A percentile compares a stretch with the other conserved stretches of the same genome.
Conservation (phyloP, 108 stramenopile genomes). For the Fistulifera solaris region DNA sequence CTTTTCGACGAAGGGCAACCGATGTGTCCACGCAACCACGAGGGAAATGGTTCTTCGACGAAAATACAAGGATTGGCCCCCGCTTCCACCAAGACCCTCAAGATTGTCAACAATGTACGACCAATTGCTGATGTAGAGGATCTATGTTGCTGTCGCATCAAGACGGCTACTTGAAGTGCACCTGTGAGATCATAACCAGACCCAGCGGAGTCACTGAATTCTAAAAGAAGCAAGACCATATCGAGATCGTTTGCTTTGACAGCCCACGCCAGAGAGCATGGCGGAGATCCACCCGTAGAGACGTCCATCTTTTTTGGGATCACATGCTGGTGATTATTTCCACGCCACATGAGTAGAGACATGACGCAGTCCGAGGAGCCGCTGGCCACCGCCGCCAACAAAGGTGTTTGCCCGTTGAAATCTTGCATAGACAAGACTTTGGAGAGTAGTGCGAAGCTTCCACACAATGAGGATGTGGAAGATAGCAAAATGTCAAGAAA, state of each 20-base stretch:
- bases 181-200: conserved; percentile 19
- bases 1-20: conserved; percentile 5
- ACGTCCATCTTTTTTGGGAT: background rate
- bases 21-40: background rate
- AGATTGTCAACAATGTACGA: conserved; percentile 3
- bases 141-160: background rate
- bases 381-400: conserved; percentile 48
- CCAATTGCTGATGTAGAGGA: background rate
- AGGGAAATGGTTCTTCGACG: background rate
- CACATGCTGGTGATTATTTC: conserved; percentile 20
- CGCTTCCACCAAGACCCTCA: conserved; percentile 20
- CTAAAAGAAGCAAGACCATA: conserved; percentile 51
- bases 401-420: conserved; percentile 28
- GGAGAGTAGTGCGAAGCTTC: conserved; percentile 18
- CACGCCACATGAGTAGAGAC: conserved; percentile 53
- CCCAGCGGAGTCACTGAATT: conserved; percentile 27
- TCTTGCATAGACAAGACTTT: conserved; percentile 48
- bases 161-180: conserved; percentile 11
- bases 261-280: conserved; percentile 52
- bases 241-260: conserved; percentile 33
- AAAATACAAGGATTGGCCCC: conserved; percentile 37
- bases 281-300: background rate
- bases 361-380: conserved; percentile 46
- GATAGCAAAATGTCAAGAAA: conserved; percentile 35
- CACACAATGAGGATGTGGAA: conserved; percentile 19